Percentiles rank a stretch among this genome's conserved stretches.
Evolutionary conservation across 345 rosid genomes (phyloP).

Genomic region (Capsella bursapastoris): DNA sequence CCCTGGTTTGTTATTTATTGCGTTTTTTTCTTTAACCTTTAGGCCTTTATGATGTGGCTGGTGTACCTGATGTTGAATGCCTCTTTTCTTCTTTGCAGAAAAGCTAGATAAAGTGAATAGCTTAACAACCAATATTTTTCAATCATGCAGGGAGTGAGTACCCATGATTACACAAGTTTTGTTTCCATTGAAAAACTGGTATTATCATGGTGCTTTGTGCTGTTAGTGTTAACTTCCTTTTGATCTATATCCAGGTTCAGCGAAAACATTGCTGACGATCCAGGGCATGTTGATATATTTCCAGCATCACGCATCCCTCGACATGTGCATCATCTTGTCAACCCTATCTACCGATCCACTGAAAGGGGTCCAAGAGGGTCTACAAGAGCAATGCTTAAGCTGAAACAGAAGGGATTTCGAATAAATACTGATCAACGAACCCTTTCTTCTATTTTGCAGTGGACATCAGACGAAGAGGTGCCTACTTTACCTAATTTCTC

Average conservation of each 20-base stretch:
- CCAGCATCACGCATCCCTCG: constrained; percentile 78
- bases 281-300: constrained; percentile 85
- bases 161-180: constrained; percentile 15
- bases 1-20: constrained; percentile 52
- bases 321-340: constrained; percentile 64
- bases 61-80: constrained; percentile 23
- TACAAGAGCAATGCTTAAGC: constrained; percentile 42
- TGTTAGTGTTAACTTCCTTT: constrained; percentile 28
- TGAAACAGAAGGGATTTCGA: constrained; percentile 67
- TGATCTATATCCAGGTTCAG: constrained; percentile 61
- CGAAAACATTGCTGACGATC: constrained; percentile 72
- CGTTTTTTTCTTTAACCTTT: constrained; percentile 17
- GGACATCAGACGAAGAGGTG: constrained; percentile 86
- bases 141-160: constrained; percentile 79
- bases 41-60: constrained; percentile 3
- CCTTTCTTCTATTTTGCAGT: constrained; percentile 72
- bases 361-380: constrained; percentile 48
- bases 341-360: constrained; percentile 55
- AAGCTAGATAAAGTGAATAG: constrained; percentile 79
- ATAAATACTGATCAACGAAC: constrained; percentile 67
- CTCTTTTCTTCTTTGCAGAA: constrained; percentile 53
- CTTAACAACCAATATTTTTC: constrained; percentile 63
- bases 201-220: not conserved
- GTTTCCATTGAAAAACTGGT: not conserved
- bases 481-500: constrained; percentile 16